Evolutionary conservation across 768 basidiomycete species (phyloP), one percentile per base, ranked within the genome.

Genomic region (Omphalotus guepiniiformis): DNA sequence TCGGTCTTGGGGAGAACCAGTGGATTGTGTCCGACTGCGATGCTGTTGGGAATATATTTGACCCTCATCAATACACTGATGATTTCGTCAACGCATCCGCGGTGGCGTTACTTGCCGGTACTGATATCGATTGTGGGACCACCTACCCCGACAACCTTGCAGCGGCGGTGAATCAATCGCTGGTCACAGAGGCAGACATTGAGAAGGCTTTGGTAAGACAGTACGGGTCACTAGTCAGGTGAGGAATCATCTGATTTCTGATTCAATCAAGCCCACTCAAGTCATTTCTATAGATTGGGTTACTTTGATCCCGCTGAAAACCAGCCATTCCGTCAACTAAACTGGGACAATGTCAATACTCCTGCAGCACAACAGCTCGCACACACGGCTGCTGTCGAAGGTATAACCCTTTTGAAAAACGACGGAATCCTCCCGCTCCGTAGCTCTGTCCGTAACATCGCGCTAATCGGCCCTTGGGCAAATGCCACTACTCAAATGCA

Each of bases 401-500:
- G 79, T 18, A 70, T 80, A 3, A 78, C 79, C 15, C 66, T 85
- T 5, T 65, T 85, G 13, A 84, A 85, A 67, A 86, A 84, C 55
- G 78, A 82, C 48, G 75, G 74, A 12, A 72, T 70, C 5, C 65
- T 86, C 2, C 83, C 83, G 2, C 64, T 85, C 35, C 64, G 68
- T 18, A 55, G 57, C 0, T 65, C 62, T 1, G 60, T 73, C 47
- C 76, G 72, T 47, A 75, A 67, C 6, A 58, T 86, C 15, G 82
- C 79, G 6, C 56, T 85, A 34, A 69, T 84, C 42, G 83, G 84
- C 0, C 80, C 79, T 3, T 79, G 71, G 70, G 75, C 72, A 3
- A 76, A 77, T 53, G 78, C 78, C 4, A 81, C 79, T 0, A 69
- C 57, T 5, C 67, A 73, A 49, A 71, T 81, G 74, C 79, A 80